Evolutionary conservation across 768 basidiomycete species (phyloP), one percentile per base, ranked within the genome.

Genomic region (Flagelloscypha sp.): DNA sequence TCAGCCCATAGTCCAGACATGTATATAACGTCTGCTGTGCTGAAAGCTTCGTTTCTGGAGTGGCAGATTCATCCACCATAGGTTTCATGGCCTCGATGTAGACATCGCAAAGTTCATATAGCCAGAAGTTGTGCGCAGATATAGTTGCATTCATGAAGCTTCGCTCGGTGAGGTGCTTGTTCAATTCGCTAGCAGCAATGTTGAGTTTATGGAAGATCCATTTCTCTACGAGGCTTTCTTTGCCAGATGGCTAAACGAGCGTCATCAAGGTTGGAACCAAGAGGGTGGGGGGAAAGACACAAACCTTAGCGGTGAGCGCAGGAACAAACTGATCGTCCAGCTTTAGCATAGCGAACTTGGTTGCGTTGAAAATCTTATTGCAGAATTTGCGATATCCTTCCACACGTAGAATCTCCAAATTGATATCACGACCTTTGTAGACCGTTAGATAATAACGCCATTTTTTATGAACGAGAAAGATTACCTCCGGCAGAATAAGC

Each of bases 1-100:
- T 78, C 35, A 99, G 67, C 7, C 93, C 95, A 41, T 80, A 62
- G 48, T 99, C 95, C 25, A 99, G 71, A 55, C 90, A 94, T 6
- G 84, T 93, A 58, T 97, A 95, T 24, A 99, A 63, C 0, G 94
- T 98, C 60, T 98, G 88, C 52, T 95, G 93, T 3, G 94, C 86
- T 8, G 93, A 98, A 33, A 65, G 68, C 24, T 80, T 77, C 7
- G 71, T 75, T 9, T 67, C 67, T 1, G 64, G 49, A 6, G 82
- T 67, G 1, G 79, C 75, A 3, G 76, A 68, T 16, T 80, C 75
- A 45, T 95, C 93, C 1, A 90, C 89, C 77, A 97, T 87, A 7
- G 92, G 89, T 58, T 99, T 99, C 80, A 94, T 95, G 3, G 89
- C 95, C 73, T 99, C 89, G 45, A 99, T 97, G 62, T 93, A 99